Base-by-base conservation (phyloP, 805 yeast species). In the Lipomyces chichibuensis region DNA sequence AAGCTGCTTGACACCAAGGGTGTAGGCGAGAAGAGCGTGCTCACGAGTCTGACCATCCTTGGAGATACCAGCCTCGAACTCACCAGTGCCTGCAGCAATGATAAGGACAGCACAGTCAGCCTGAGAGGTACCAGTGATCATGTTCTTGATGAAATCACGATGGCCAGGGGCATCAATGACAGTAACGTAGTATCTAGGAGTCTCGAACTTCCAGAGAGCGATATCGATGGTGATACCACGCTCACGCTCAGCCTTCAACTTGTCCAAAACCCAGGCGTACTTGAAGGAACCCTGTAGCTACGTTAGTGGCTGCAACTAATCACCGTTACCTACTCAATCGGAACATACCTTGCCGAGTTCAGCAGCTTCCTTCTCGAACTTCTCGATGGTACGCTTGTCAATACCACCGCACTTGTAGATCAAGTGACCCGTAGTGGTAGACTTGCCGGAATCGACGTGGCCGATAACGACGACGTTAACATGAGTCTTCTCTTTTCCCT, bases 391-490 rank as follows among this genome's bases (percentile, higher is more conserved):
- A 88, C 97, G 90, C 91, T 92, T 92, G 87, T 92, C 97, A 59
- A 74, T 74, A 89, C 96, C 97, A 90, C 98, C 97, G 87, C 97
- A 93, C 94, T 92, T 92, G 96, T 83, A 93, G 82, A 93, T 92
- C 85, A 93, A 90, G 89, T 93, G 98, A 85, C 98, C 98, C 83
- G 98, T 93, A 85, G 98, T 94, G 82, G 98, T 93, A 75, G 98
- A 94, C 87, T 91, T 90, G 86, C 94, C 94, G 80, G 98, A 93
- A 86, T 94, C 98, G 98, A 95, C 98, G 97, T 94, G 98, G 85
- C 98, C 99, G 84, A 94, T 94, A 83, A 95, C 98, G 84, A 95
- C 99, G 86, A 94, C 96, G 97, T 94, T 94, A 87, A 94, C 91
- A 91, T 94, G 98, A 85, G 87, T 80, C 90, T 94, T 71, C 27